Base-by-base conservation (phyloP, 192 early-diverging fungal species). In the Ambispora gerdemannii region DNA sequence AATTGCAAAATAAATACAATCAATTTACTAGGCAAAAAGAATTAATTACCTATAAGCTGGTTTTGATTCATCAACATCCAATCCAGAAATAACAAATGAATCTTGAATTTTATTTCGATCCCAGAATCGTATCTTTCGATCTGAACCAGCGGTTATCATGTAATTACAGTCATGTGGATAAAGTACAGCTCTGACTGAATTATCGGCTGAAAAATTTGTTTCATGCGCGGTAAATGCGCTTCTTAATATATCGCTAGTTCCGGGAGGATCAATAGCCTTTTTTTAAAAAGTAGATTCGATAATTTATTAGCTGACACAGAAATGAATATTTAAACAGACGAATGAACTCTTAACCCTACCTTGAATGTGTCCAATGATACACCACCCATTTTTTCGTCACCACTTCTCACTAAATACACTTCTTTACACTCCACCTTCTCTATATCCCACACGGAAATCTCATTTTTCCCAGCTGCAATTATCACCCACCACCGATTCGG, bases 61-160 rank as follows among this genome's bases (percentile, higher is more conserved):
- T 33, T 75, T 78, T 8, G 75, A 30, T 34, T 87, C 86, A 27
- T 84, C 81, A 0, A 72, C 35, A 22, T 89, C 87, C 27, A 82
- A 73, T 1, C 90, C 89, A 33, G 83, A 82, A 33, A 96, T 79
- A 2, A 95, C 81, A 74, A 84, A 88, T 2, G 91, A 93, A 19
- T 90, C 80, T 28, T 93, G 91, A 32, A 91, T 74, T 22, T 77
- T 74, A 6, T 77, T 78, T 22, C 81, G 80, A 72, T 94, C 89
- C 91, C 93, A 93, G 67, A 88, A 91, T n/a, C 94, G 78, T 32
- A 97, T 76, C 76, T 94, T 93, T 34, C 91, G 85, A 78, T 97
- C 95, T 3, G 86, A 87, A 4, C 93, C 92, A 0, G 79, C 91
- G 0, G 91, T 86, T 24, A 97, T 76, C 78, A 97, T 84, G 64